Percentiles rank a stretch among this genome's conserved stretches.
Conservation (phyloP, 2,329 filamentous ascomycete genomes). For the Fusarium sp. region DNA sequence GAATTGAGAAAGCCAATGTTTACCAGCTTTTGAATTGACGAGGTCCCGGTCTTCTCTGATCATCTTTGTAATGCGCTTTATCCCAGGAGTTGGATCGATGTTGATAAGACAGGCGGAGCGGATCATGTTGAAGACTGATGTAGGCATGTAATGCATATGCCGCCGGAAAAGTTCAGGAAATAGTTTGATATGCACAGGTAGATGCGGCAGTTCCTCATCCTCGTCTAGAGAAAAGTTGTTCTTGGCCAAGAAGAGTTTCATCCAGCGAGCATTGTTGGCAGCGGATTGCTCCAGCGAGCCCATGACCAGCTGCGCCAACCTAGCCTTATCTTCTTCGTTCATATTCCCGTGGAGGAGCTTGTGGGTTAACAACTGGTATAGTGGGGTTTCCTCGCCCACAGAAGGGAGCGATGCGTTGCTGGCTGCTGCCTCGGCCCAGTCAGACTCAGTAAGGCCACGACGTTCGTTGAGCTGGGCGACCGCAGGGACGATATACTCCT, state of each 20-base stretch:
- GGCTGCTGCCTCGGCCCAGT: constrained; percentile 44
- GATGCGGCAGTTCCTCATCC: constrained; percentile 41
- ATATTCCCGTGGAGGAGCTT: not conserved
- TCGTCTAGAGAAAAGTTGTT: constrained; percentile 45
- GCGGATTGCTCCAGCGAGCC: constrained; percentile 47
- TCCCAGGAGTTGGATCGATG: constrained; percentile 39
- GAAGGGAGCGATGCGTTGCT: constrained; percentile 13
- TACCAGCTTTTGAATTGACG: constrained; percentile 47
- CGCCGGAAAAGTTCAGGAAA: constrained; percentile 29
- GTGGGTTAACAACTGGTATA: constrained; percentile 22
- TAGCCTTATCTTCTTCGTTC: constrained; percentile 4
- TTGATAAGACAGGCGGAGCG: constrained; percentile 41
- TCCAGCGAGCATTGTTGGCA: constrained; percentile 51
- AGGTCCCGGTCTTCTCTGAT: constrained; percentile 46
- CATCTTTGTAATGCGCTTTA: constrained; percentile 42
- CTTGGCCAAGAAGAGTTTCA: constrained; percentile 49
- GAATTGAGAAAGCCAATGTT: constrained; percentile 51
- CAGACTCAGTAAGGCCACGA: constrained; percentile 43
- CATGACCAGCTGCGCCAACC: constrained; percentile 46
- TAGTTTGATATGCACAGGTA: constrained; percentile 39
- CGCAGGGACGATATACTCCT: constrained; percentile 47
- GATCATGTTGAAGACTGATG: constrained; percentile 35
- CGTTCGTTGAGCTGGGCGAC: constrained; percentile 51
- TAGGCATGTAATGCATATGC: constrained; percentile 33
- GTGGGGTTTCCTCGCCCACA: constrained; percentile 18